phyloP scores from a whole-genome alignment of 495 filamentous ascomycete species.

The Penicillium odoratum region DNA sequence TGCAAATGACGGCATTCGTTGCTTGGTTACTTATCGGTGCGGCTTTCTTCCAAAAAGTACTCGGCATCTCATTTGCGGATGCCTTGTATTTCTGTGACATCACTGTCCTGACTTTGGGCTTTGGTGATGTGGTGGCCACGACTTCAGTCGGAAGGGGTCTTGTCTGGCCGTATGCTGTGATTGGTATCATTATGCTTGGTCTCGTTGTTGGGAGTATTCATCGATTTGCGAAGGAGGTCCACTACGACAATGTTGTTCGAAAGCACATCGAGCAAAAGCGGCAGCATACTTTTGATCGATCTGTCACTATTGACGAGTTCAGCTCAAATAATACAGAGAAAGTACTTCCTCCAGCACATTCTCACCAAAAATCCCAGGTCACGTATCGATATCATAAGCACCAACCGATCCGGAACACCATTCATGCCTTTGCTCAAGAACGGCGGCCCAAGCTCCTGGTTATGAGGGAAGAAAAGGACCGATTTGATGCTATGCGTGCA shows the following conservation, averaged over 20 bases:
- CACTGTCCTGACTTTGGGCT: constrained; percentile 66
- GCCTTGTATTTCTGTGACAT: constrained; percentile 66
- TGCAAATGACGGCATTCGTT: constrained; percentile 64
- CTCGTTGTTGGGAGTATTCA: constrained; percentile 83
- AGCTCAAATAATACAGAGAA: not conserved
- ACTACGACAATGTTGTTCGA: constrained; percentile 65
- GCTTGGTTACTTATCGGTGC: constrained; percentile 62
- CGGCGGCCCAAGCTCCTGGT: constrained; percentile 31
- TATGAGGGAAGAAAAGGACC: constrained; percentile 60
- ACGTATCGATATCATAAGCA: constrained; percentile 12
- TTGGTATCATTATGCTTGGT: constrained; percentile 85
- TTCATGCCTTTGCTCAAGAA: constrained; percentile 19
- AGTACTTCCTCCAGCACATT: not conserved
- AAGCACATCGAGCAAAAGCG: constrained; percentile 61
- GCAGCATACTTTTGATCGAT: constrained; percentile 54
- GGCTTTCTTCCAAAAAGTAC: constrained; percentile 53
- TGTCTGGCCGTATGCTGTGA: constrained; percentile 78
- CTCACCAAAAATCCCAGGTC: constrained; percentile 10
- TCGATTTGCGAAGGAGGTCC: constrained; percentile 62
- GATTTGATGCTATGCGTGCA: constrained; percentile 79
- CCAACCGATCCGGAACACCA: constrained; percentile 27
- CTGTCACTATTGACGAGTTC: constrained; percentile 42
- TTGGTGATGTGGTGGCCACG: constrained; percentile 56
- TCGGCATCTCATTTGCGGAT: constrained; percentile 53
- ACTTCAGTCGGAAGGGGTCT: constrained; percentile 59